phyloP scores from a whole-genome alignment of 352 stramenopile species.

The Pythium coloratum region DNA sequence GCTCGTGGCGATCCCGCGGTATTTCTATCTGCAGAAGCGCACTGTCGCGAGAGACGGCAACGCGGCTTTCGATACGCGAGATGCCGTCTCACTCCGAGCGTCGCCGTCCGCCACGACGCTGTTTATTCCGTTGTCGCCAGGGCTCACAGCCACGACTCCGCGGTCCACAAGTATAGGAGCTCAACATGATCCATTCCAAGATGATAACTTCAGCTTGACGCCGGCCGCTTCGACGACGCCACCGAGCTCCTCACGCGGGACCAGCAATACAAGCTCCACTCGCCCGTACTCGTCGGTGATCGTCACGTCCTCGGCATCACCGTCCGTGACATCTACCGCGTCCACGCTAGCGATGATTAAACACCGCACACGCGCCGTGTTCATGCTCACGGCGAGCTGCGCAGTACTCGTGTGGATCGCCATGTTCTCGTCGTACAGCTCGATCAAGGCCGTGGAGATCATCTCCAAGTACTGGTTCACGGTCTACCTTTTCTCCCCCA shows the following conservation, averaged over 20 bases:
- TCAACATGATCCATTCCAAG: conserved; percentile 3
- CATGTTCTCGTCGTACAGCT: conserved; percentile 74
- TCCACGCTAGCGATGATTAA: conserved; percentile 6
- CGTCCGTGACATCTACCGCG: background rate
- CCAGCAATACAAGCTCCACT: background rate
- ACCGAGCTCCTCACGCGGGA: conserved; percentile 8
- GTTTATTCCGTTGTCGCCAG: conserved; percentile 16
- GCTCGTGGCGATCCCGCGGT: conserved; percentile 62
- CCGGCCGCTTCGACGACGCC: background rate
- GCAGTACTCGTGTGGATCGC: conserved; percentile 54
- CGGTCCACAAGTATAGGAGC: background rate
- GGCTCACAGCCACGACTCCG: conserved; percentile 1
- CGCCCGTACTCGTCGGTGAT: conserved; percentile 16
- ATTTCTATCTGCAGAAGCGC: conserved; percentile 64
- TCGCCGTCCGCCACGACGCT: conserved; percentile 14
- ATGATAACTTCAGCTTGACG: background rate
- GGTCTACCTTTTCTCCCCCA: conserved; percentile 57
- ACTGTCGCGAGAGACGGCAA: conserved; percentile 34
- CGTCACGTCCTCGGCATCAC: conserved; percentile 10
- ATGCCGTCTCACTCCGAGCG: conserved; percentile 21
- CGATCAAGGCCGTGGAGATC: conserved; percentile 30
- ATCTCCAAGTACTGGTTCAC: conserved; percentile 57
- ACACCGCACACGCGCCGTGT: conserved; percentile 27
- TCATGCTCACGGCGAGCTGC: conserved; percentile 45
- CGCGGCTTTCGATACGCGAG: conserved; percentile 34